Evolutionary conservation across 306 rosid species (phyloP).

Genomic region (Prosopis cineraria): DNA sequence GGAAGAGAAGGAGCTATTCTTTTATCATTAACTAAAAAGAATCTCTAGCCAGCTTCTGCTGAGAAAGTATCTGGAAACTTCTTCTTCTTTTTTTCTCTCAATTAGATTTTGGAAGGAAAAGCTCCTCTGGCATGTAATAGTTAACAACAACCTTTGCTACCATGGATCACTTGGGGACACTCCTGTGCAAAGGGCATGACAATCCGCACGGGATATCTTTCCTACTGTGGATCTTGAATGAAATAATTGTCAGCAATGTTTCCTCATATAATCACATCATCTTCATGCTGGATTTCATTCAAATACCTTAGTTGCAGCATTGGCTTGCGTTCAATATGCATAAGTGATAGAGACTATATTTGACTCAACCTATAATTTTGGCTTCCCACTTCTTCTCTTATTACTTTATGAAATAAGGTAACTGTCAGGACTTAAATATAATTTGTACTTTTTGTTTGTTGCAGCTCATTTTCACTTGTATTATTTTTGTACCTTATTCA

Average conservation of each 20-base stretch:
- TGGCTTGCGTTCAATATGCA: background rate
- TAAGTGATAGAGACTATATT: background rate
- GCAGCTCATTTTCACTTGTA: constrained; percentile 70
- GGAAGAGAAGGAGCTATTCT: background rate
- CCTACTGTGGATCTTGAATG: background rate
- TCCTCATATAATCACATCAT: background rate
- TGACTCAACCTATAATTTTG: background rate
- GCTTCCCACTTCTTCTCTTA: background rate
- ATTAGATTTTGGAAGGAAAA: background rate
- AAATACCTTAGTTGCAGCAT: background rate
- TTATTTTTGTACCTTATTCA: constrained; percentile 54
- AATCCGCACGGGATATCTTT: background rate
- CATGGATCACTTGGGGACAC: background rate
- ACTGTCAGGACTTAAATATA: constrained; percentile 11
- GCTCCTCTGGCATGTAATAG: background rate
- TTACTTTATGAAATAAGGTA: background rate
- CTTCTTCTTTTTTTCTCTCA: background rate
- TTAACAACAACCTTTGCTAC: background rate
- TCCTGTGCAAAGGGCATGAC: background rate
- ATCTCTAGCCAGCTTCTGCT: background rate
- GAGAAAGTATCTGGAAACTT: background rate
- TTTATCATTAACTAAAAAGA: background rate
- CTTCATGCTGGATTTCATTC: background rate
- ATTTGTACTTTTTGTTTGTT: background rate
- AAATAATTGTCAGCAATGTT: background rate